These are phyloP conservation scores for Erodium trifolium DNA, from an alignment of 441 rosid genomes.

Conservation along the genomic window DNA sequence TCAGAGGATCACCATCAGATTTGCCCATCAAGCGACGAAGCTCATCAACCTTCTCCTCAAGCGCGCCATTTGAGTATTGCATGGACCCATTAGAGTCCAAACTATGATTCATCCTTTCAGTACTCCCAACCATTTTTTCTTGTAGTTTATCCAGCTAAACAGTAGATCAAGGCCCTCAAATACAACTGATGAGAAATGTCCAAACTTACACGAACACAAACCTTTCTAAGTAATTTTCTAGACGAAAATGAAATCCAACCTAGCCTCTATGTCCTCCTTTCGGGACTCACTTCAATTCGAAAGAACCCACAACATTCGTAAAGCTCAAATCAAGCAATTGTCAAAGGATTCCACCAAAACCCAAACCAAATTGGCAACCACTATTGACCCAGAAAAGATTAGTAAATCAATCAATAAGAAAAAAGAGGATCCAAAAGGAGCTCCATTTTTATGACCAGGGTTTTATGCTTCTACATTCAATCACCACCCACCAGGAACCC, in stretches of 20 bases:
- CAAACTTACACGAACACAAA: slow-evolving; percentile 1
- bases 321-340: slow-evolving; percentile 15
- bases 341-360: slow-evolving; percentile 8
- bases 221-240: not conserved
- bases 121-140: slow-evolving; percentile 30
- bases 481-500: slow-evolving; percentile 18
- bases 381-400: slow-evolving; percentile 14
- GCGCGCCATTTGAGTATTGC: slow-evolving; percentile 33
- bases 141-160: slow-evolving; percentile 6
- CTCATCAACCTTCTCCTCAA: slow-evolving; percentile 67
- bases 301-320: slow-evolving; percentile 8
- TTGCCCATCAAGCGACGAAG: slow-evolving; percentile 59
- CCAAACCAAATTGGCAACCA: slow-evolving; percentile 17
- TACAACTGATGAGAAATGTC: slow-evolving; percentile 5
- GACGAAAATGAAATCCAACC: not conserved
- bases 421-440: slow-evolving; percentile 6
- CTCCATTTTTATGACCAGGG: slow-evolving; percentile 9
- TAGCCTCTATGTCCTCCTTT: not conserved
- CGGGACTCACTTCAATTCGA: slow-evolving; percentile 17
- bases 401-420: not conserved
- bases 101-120: slow-evolving; percentile 21
- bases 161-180: not conserved
- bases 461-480: slow-evolving; percentile 4
- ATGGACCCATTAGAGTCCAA: slow-evolving; percentile 36
- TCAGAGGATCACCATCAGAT: slow-evolving; percentile 72